Percentiles rank a stretch among this genome's conserved stretches.
Conservation (phyloP, 768 basidiomycete species). For the Calocybe indica region DNA sequence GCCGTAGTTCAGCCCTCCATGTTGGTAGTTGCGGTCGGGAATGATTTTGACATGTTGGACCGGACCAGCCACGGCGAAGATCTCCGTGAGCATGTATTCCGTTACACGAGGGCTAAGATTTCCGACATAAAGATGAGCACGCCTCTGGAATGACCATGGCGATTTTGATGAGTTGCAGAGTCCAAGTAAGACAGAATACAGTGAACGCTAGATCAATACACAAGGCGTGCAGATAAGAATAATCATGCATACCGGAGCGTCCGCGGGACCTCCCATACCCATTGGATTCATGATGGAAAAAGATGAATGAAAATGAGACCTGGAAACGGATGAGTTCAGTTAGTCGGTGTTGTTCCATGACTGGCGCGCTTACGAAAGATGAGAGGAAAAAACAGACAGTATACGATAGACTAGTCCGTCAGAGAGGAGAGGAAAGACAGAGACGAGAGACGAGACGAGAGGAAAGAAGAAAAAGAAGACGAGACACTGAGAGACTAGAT, state of each 20-base stretch:
- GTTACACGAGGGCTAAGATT: constrained; percentile 97
- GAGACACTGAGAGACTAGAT: constrained; percentile 40
- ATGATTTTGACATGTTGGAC: constrained; percentile 99
- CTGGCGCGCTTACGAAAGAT: constrained; percentile 41
- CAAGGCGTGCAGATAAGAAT: constrained; percentile 14
- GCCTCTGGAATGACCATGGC: constrained; percentile 43
- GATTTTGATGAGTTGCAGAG: constrained; percentile 7
- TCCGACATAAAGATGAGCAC: constrained; percentile 98
- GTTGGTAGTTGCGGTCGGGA: constrained; percentile 98
- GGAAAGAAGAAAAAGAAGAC: constrained; percentile 38
- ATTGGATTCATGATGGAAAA: constrained; percentile 73
- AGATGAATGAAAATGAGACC: constrained; percentile 50
- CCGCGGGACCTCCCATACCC: constrained; percentile 62
- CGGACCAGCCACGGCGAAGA: constrained; percentile 93
- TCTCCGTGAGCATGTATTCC: constrained; percentile 98
- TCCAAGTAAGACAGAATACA: constrained; percentile 15
- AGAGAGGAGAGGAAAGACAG: constrained; percentile 43
- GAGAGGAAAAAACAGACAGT: constrained; percentile 30
- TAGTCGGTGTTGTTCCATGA: constrained; percentile 1
- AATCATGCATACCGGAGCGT: constrained; percentile 62
- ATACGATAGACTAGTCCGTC: constrained; percentile 53
- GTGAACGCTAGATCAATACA: constrained; percentile 22
- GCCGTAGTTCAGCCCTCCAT: constrained; percentile 98
- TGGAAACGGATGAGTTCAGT: constrained; percentile 23
- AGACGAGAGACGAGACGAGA: constrained; percentile 37